These are phyloP conservation scores for Aspergillus puulaauensis DNA, from an alignment of 2,329 filamentous ascomycete genomes.

Conservation along the genomic window DNA sequence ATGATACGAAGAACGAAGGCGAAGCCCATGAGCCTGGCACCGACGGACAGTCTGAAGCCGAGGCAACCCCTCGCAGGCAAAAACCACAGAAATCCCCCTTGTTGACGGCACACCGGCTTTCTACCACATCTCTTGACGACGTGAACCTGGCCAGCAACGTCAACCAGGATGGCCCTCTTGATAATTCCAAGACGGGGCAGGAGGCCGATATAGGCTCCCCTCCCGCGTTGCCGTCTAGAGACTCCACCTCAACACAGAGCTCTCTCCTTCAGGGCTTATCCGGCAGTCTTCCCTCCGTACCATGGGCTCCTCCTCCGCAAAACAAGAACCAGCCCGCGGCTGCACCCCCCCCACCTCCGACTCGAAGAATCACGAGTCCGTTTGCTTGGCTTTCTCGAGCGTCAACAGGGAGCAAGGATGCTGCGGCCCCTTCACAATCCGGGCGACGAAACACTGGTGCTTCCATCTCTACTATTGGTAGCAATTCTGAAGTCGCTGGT, in stretches of 20 bases:
- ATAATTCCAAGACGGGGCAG: constrained; percentile 23
- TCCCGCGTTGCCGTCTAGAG: constrained; percentile 32
- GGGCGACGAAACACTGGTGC: constrained; percentile 73
- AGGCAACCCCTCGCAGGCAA: constrained; percentile 36
- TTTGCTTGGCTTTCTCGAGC: constrained; percentile 80
- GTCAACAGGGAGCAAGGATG: constrained; percentile 55
- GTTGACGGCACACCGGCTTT: constrained; percentile 54
- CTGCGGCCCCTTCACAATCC: constrained; percentile 51
- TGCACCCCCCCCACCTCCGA: constrained; percentile 40
- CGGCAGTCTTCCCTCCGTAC: constrained; percentile 68
- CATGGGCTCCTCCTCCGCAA: constrained; percentile 63
- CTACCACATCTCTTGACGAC: constrained; percentile 60
- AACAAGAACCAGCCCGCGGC: constrained; percentile 38
- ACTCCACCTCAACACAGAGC: constrained; percentile 31
- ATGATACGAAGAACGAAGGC: constrained; percentile 21
- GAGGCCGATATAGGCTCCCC: constrained; percentile 29
- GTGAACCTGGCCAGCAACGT: constrained; percentile 62
- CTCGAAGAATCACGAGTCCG: constrained; percentile 79
- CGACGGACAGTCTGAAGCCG: constrained; percentile 29
- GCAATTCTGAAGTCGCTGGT: constrained; percentile 76
- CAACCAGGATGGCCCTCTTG: constrained; percentile 50
- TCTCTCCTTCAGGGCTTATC: constrained; percentile 60
- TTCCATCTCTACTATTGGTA: constrained; percentile 74
- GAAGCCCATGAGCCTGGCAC: constrained; percentile 24
- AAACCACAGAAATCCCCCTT: constrained; percentile 51